phyloP scores from a whole-genome alignment of 257 asterid genomes.

The Marsdenia floribunda region DNA sequence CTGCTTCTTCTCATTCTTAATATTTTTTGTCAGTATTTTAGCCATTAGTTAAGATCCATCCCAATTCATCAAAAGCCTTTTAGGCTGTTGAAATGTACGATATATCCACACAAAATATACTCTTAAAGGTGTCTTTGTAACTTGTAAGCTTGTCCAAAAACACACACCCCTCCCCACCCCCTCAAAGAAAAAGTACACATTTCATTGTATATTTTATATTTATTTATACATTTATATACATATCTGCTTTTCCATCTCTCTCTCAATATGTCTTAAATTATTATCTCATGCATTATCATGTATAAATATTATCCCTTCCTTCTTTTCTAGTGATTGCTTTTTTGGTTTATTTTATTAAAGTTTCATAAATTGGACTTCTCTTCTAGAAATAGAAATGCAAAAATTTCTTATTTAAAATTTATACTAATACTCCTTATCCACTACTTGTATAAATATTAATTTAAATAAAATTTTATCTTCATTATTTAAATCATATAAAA shows the following conservation, averaged over 20 bases:
- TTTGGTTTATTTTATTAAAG: no score
- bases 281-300: no score
- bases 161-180: background rate
- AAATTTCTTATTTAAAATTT: no score
- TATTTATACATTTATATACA: background rate
- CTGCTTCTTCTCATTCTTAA: background rate
- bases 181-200: background rate
- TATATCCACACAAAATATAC: background rate
- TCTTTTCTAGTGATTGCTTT: no score
- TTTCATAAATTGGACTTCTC: no score
- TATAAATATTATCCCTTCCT: no score
- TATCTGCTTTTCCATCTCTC: background rate
- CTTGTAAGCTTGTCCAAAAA: no score
- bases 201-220: background rate
- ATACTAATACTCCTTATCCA: no score
- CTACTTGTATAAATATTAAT: no score
- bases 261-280: background rate
- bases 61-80: constrained; percentile 17
- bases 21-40: constrained; percentile 28
- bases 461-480: no score
- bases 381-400: no score
- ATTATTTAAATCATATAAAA: no score
- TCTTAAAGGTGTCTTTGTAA: constrained; percentile 11
- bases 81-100: constrained; percentile 33
- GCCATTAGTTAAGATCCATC: constrained; percentile 23